phyloP scores from a whole-genome alignment of 208 protist genomes.

The Leishmania guyanensis region DNA sequence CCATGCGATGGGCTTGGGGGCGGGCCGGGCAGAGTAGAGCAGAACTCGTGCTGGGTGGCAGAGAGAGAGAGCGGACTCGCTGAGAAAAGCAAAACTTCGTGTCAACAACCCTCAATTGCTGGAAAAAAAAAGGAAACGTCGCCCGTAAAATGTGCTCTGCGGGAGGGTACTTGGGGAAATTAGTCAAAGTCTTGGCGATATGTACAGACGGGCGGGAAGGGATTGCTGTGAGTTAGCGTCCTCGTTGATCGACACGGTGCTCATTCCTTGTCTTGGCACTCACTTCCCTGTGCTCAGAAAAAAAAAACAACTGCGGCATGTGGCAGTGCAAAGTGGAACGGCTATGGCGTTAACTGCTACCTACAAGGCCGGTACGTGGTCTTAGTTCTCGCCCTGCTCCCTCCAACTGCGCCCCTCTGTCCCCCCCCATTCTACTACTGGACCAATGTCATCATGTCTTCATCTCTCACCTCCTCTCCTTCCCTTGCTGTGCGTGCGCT shows the following conservation, averaged over 20 bases:
- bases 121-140: no score
- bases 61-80: no score
- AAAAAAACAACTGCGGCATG: neutral
- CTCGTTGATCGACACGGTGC: neutral
- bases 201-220: neutral
- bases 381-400: neutral
- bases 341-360: neutral
- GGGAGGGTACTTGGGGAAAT: neutral
- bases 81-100: no score
- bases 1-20: no score
- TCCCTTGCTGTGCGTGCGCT: neutral
- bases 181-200: neutral
- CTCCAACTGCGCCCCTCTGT: neutral
- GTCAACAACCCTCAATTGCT: neutral
- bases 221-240: neutral
- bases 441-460: neutral
- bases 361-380: neutral
- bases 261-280: neutral
- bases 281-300: neutral
- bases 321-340: neutral
- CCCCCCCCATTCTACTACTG: neutral
- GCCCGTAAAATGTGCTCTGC: neutral
- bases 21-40: no score
- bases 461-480: neutral
- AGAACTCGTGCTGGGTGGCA: no score